Evolutionary conservation across 371 early-diverging fungal genomes (phyloP), one percentile per base, ranked within the genome.

Genomic region (Sporodiniella umbellata): DNA sequence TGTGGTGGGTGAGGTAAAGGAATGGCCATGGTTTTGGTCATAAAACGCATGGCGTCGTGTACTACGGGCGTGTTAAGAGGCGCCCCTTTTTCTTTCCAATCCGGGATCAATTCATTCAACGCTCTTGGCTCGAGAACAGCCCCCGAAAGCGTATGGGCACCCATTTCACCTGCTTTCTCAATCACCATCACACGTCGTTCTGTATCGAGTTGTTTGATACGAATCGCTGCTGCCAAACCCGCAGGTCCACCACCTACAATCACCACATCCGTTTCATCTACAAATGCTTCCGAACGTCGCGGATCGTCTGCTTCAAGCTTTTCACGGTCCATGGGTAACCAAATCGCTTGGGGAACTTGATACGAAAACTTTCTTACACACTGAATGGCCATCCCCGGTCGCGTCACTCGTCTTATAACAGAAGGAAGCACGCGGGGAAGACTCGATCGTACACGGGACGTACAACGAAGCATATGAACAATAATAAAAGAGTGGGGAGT

Each of bases 191-290:
- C 97, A 33, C 92, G 85, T 37, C 93, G 57, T 45, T 96, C 97
- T 64, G 86, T 88, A 48, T 85, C 96, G 21, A 88, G 80, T 75
- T 98, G 96, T 72, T 90, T 91, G 35, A 96, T 53, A 28, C 89
- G 84, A 70, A 98, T 98, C 21, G 96, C 97, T 18, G 99, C 99
- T 18, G 93, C 75, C 37, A 98, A 71, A 23, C 98, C 98, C 19
- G 97, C 83, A 17, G 99, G 99, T 0, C 99, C 99, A 48, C 85
- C 98, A 30, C 99, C 99, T 22, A 98, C 90, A 56, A 98, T 96
- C 25, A 93, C 89, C 1, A 98, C 94, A 64, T 98, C 99, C 18
- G 94, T 89, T 52, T 96, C 95, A 60, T 96, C 91, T 3, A 74
- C 83, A 48, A 82, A 84, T 22, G 88, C 83, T 48, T 81, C 81